phyloP scores from a whole-genome alignment of 495 filamentous ascomycete genomes.

The Trichoderma gamsii region DNA sequence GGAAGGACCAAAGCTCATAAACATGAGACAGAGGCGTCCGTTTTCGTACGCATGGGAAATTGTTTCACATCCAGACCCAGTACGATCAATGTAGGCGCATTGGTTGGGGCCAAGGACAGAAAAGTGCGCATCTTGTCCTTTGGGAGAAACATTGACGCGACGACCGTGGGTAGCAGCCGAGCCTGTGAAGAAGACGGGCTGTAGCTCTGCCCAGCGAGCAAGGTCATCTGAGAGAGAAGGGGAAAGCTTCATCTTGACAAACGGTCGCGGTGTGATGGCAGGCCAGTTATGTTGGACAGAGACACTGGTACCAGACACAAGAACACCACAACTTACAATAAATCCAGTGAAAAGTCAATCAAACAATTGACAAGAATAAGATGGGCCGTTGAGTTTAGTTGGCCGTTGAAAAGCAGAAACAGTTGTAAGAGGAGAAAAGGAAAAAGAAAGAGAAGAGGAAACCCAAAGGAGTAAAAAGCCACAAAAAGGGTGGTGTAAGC shows the following conservation, averaged over 20 bases:
- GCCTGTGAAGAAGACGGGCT: constrained; percentile 51
- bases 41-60: constrained; percentile 58
- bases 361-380: no score
- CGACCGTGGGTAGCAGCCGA: constrained; percentile 46
- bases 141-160: constrained; percentile 55
- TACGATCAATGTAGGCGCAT: constrained; percentile 26
- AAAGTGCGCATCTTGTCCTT: constrained; percentile 46
- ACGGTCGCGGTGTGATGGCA: background rate
- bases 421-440: no score
- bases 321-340: background rate
- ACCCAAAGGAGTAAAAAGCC: no score
- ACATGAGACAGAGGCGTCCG: constrained; percentile 55
- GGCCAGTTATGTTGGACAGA: background rate
- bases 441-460: no score
- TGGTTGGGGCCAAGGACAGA: constrained; percentile 30
- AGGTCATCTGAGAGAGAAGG: constrained; percentile 42
- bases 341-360: background rate
- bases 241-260: constrained; percentile 18
- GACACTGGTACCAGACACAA: no score
- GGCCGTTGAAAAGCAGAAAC: background rate
- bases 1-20: constrained; percentile 49
- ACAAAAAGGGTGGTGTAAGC: background rate
- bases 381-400: no score
- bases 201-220: constrained; percentile 43
- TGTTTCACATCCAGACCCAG: constrained; percentile 56